Evolutionary conservation across 805 yeast genomes (phyloP).

Genomic region (Ogataea polymorpha): DNA sequence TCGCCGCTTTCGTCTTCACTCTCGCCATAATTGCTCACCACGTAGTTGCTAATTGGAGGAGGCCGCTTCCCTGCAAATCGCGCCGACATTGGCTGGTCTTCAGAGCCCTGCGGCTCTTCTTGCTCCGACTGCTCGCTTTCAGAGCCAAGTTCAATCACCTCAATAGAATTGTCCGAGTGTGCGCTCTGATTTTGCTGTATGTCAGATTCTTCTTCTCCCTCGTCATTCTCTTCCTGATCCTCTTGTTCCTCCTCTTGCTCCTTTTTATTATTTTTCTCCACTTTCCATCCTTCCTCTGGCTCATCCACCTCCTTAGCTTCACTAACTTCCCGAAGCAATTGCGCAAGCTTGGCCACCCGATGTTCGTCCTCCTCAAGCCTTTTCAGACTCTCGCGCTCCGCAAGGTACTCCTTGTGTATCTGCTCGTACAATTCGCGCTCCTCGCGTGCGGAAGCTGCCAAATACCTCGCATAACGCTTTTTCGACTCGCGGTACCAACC

Average conservation of each 20-base stretch:
- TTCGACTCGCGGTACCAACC: slow-evolving; percentile 37
- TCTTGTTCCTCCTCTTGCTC: slow-evolving; percentile 8
- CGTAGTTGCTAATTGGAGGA: slow-evolving; percentile 5
- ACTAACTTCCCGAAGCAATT: slow-evolving; percentile 13
- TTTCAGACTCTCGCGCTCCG: slow-evolving; percentile 17
- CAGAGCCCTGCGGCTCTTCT: slow-evolving; percentile 5
- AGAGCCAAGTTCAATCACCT: slow-evolving; percentile 15
- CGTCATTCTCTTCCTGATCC: slow-evolving; percentile 3
- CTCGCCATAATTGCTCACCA: not conserved
- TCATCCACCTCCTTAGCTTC: slow-evolving; percentile 1
- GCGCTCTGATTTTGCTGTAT: slow-evolving; percentile 2
- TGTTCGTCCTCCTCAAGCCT: slow-evolving; percentile 18
- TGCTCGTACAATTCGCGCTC: slow-evolving; percentile 37
- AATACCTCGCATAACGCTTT: slow-evolving; percentile 30
- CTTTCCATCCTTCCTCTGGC: slow-evolving; percentile 9
- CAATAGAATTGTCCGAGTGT: slow-evolving; percentile 3
- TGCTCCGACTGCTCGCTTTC: slow-evolving; percentile 14
- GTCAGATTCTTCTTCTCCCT: slow-evolving; percentile 4
- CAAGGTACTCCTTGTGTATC: slow-evolving; percentile 33
- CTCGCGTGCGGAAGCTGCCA: slow-evolving; percentile 33
- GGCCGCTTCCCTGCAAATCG: slow-evolving; percentile 7
- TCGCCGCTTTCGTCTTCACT: not conserved
- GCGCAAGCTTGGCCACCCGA: slow-evolving; percentile 18
- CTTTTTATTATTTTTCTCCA: slow-evolving; percentile 8
- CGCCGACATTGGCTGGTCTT: not conserved